Percentiles rank a stretch among this genome's conserved stretches.
Conservation (phyloP, 2,329 filamentous ascomycete genomes). For the Leptographium wingfieldii region DNA sequence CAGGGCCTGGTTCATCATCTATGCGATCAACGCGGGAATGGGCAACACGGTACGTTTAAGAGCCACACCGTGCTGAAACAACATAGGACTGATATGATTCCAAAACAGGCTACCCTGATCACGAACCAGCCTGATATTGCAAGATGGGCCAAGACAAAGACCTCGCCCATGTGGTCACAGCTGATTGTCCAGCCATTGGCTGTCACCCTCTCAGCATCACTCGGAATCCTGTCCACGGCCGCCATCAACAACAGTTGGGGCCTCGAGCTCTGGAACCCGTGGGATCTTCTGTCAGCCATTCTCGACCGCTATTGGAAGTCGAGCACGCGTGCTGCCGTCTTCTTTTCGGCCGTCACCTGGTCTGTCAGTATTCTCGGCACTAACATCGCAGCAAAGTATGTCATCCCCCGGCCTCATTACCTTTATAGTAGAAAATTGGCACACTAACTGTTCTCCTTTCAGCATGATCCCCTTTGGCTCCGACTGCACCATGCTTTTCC, state of each 20-base stretch:
- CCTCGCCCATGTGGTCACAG: constrained; percentile 28
- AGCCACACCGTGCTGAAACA: neutral
- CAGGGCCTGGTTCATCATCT: constrained; percentile 24
- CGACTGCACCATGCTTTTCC: constrained; percentile 22
- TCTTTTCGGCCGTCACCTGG: constrained; percentile 12
- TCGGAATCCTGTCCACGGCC: constrained; percentile 31
- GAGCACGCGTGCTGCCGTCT: constrained; percentile 11
- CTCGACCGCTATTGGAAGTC: constrained; percentile 13
- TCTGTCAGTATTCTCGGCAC: constrained; percentile 12
- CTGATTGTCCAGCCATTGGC: constrained; percentile 26
- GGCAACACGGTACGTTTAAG: constrained; percentile 15
- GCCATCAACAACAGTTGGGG: constrained; percentile 30
- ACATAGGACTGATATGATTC: neutral
- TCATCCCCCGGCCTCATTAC: neutral
- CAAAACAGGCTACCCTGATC: constrained; percentile 15
- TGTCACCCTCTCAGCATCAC: constrained; percentile 26
- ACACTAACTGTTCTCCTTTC: neutral
- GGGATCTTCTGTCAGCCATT: constrained; percentile 14
- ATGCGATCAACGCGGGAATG: constrained; percentile 25
- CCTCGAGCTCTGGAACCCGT: constrained; percentile 16
- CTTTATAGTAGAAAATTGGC: neutral
- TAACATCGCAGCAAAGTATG: constrained; percentile 17
- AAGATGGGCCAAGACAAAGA: constrained; percentile 24
- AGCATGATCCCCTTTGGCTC: constrained; percentile 24
- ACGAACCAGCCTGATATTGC: constrained; percentile 32